Percentiles rank a stretch among this genome's conserved stretches.
Conservation (phyloP, 1,284 basidiomycete genomes). For the Rugosomyces carneus region DNA sequence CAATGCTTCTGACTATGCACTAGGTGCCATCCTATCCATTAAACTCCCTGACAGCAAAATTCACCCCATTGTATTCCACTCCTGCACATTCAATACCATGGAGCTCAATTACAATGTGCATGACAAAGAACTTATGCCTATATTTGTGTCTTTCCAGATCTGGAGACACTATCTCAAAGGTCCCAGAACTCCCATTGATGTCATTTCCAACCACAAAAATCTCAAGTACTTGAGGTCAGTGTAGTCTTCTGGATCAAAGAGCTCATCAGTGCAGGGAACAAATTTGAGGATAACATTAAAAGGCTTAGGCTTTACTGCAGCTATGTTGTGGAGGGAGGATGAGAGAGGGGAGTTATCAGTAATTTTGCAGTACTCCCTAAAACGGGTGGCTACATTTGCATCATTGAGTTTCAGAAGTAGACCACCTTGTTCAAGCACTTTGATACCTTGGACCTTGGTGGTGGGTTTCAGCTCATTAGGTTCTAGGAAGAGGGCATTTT, state of each 20-base stretch:
- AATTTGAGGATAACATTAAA: constrained; percentile 5
- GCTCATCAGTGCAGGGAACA: background rate
- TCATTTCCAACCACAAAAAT: too few species aligned
- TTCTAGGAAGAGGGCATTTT: background rate
- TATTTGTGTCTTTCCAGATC: too few species aligned
- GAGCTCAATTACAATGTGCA: too few species aligned
- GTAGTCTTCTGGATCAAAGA: background rate
- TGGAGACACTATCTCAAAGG: too few species aligned
- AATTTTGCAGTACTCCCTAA: background rate
- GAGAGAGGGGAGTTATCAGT: background rate
- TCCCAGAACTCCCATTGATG: too few species aligned
- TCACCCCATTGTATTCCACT: too few species aligned
- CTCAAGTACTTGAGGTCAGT: background rate
- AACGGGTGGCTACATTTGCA: background rate
- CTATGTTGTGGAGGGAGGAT: background rate
- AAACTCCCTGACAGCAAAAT: too few species aligned
- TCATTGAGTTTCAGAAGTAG: background rate
- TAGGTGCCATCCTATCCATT: too few species aligned
- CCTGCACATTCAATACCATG: too few species aligned
- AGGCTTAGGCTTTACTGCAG: background rate
- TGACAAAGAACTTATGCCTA: too few species aligned
- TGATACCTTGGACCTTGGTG: background rate
- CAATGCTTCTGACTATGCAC: too few species aligned
- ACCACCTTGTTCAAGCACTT: background rate
- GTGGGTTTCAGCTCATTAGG: background rate